Evolutionary conservation across 2,329 filamentous ascomycete genomes (phyloP).

Genomic region (Byssoonygena ceratinophila): DNA sequence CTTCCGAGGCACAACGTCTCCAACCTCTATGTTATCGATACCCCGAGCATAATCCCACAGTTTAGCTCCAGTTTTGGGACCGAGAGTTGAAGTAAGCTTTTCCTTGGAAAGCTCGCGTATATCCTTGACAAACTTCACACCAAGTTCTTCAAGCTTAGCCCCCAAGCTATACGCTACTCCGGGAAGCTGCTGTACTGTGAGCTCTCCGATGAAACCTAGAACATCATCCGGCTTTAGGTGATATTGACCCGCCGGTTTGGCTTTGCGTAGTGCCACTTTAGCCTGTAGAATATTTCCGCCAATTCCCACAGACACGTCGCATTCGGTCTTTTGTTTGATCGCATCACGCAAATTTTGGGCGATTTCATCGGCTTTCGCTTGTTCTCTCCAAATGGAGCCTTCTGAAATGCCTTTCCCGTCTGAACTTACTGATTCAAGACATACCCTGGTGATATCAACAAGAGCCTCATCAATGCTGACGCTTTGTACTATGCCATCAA

Average conservation of each 20-base stretch:
- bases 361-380: constrained; percentile 64
- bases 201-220: constrained; percentile 61
- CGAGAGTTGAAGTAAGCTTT: constrained; percentile 59
- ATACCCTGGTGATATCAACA: constrained; percentile 65
- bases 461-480: constrained; percentile 95
- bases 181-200: constrained; percentile 72
- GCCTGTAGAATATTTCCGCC: constrained; percentile 83
- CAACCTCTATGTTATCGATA: constrained; percentile 75
- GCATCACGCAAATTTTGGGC: constrained; percentile 55
- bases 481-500: constrained; percentile 80
- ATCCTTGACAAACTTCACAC: constrained; percentile 71
- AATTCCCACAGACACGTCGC: constrained; percentile 84
- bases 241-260: constrained; percentile 87
- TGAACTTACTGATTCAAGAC: constrained; percentile 55
- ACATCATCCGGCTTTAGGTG: constrained; percentile 75
- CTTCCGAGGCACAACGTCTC: constrained; percentile 74
- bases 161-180: constrained; percentile 88
- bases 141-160: constrained; percentile 77
- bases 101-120: constrained; percentile 68
- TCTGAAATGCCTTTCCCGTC: constrained; percentile 56
- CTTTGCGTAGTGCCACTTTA: constrained; percentile 79
- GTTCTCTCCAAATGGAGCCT: constrained; percentile 63
- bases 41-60: constrained; percentile 84
- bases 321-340: constrained; percentile 66
- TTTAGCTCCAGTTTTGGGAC: constrained; percentile 85